These are phyloP conservation scores for Xylariaceae sp. DNA, from an alignment of 2,329 filamentous ascomycete species.

Conservation along the genomic window DNA sequence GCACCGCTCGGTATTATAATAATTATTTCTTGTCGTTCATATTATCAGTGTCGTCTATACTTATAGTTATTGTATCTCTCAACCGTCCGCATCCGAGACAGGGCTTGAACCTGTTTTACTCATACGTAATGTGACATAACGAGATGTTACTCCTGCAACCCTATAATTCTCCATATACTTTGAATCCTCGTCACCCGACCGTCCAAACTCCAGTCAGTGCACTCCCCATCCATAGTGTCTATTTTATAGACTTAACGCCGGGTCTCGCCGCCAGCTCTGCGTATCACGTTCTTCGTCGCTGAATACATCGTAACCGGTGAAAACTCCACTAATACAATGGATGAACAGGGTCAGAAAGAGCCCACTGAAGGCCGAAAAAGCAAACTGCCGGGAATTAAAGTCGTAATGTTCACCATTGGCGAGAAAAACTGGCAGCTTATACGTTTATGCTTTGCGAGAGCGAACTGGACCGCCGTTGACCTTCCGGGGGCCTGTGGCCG, in stretches of 20 bases:
- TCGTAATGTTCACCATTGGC: slow-evolving; percentile 8
- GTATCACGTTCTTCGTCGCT: slow-evolving; percentile 19
- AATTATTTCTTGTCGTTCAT: slow-evolving; percentile 19
- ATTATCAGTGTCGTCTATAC: slow-evolving; percentile 17
- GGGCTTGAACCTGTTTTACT: slow-evolving; percentile 12
- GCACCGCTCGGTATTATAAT: not conserved
- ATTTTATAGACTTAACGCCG: slow-evolving; percentile 26
- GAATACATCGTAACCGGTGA: slow-evolving; percentile 27
- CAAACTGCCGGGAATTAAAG: slow-evolving; percentile 1
- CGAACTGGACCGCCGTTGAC: slow-evolving; percentile 59
- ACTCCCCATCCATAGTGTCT: slow-evolving; percentile 20
- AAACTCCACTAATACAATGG: slow-evolving; percentile 34
- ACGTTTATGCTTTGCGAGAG: slow-evolving; percentile 63
- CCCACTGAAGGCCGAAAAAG: slow-evolving; percentile 12
- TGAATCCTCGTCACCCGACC: slow-evolving; percentile 27
- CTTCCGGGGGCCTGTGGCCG: slow-evolving; percentile 51
- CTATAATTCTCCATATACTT: slow-evolving; percentile 23
- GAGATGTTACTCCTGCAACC: slow-evolving; percentile 10
- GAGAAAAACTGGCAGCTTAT: slow-evolving; percentile 35
- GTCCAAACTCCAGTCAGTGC: slow-evolving; percentile 28
- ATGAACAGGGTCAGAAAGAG: slow-evolving; percentile 20
- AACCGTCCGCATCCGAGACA: slow-evolving; percentile 4
- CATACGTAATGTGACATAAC: slow-evolving; percentile 14
- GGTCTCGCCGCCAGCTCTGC: slow-evolving; percentile 18
- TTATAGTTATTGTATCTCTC: too few species aligned